phyloP scores from a whole-genome alignment of 768 basidiomycete genomes.

The Kwoniella botswanensis region DNA sequence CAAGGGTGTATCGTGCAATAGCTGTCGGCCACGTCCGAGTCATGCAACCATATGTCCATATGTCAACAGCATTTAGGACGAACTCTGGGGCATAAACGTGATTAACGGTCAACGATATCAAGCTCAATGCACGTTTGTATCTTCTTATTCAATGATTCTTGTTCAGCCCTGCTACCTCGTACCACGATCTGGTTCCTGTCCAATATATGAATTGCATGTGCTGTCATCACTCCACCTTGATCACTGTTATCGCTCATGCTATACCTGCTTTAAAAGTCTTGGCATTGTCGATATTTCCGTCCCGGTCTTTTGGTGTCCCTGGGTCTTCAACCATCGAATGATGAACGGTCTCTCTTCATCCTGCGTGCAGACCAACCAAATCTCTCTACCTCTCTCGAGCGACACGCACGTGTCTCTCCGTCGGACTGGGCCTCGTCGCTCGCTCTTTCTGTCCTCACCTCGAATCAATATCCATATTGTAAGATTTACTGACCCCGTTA shows the following conservation, averaged over 20 bases:
- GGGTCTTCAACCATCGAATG: background rate
- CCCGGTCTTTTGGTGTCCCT: slow-evolving; percentile 3
- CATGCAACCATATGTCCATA: no score
- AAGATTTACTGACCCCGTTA: background rate
- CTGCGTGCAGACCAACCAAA: slow-evolving; percentile 10
- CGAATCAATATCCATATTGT: background rate
- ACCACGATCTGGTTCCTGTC: background rate
- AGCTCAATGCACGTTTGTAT: background rate
- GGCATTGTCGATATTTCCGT: background rate
- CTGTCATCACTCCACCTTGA: no score
- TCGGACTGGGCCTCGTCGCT: background rate
- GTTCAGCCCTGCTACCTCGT: no score
- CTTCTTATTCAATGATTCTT: no score
- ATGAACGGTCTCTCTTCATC: background rate
- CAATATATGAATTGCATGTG: background rate
- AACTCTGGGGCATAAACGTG: no score
- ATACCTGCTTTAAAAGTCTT: no score
- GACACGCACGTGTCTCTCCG: slow-evolving; percentile 6
- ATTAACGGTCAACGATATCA: background rate
- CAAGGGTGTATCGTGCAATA: no score
- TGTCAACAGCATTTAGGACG: no score
- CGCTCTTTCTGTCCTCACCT: background rate
- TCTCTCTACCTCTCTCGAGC: background rate
- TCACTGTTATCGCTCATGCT: no score
- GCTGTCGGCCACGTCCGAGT: no score